phyloP scores from a whole-genome alignment of 495 filamentous ascomycete species.

The Umbilicaria muhlenbergii region DNA sequence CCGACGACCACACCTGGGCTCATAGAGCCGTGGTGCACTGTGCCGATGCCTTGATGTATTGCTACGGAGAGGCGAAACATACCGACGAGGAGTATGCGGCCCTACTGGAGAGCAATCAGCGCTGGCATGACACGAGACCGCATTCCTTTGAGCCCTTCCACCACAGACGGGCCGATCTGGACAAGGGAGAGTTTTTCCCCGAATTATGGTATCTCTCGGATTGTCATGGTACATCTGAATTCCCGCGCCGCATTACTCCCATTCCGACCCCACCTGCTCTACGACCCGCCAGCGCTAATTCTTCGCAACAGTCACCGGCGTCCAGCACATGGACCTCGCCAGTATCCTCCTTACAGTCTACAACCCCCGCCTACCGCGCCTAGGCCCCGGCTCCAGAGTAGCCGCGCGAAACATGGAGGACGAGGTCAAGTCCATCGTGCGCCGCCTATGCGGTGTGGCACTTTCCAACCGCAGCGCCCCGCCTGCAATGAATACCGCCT shows the following conservation, averaged over 20 bases:
- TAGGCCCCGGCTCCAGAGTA: constrained; percentile 7
- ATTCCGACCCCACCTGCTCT: constrained; percentile 7
- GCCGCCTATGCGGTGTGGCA: constrained; percentile 17
- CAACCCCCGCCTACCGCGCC: constrained; percentile 16
- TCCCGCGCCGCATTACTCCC: constrained; percentile 7
- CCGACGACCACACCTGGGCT: constrained; percentile 21
- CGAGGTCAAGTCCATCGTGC: constrained; percentile 1
- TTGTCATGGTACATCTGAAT: too few species aligned
- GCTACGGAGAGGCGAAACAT: constrained; percentile 13
- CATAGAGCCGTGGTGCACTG: constrained; percentile 18
- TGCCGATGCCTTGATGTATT: constrained; percentile 19
- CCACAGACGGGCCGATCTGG: too few species aligned
- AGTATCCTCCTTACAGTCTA: constrained; percentile 26
- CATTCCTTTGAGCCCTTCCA: too few species aligned
- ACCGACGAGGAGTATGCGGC: constrained; percentile 12
- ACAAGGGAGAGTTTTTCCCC: too few species aligned
- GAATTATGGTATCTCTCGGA: too few species aligned
- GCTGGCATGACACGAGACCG: too few species aligned
- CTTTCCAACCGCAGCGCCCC: constrained; percentile 16
- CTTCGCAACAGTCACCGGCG: constrained; percentile 12
- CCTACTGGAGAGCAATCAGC: background rate
- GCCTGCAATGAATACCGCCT: constrained; percentile 15
- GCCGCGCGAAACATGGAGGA: constrained; percentile 9
- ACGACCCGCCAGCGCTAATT: background rate
- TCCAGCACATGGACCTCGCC: constrained; percentile 23